Evolutionary conservation across 1,284 basidiomycete genomes (phyloP).

Genomic region (Trichosporon ovoides): DNA sequence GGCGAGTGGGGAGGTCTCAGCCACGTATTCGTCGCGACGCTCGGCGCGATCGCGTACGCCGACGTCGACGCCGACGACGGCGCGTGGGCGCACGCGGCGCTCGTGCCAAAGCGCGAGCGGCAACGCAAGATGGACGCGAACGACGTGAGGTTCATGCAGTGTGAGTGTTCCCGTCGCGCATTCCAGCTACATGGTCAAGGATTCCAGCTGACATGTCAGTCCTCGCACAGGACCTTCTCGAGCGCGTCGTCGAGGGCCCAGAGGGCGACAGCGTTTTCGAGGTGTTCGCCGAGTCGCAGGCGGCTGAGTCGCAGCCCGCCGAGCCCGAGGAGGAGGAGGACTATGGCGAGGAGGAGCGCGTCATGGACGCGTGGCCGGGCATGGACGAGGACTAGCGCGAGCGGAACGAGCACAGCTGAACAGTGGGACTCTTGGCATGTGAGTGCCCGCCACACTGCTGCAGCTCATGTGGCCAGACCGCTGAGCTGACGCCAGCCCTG

Average conservation of each 20-base stretch:
- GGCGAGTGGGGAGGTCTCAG: conserved; percentile 60
- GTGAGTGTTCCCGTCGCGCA: conserved; percentile 21
- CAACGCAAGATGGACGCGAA: background rate
- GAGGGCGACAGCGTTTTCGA: conserved; percentile 62
- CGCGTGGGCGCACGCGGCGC: conserved; percentile 2
- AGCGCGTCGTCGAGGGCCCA: conserved; percentile 67
- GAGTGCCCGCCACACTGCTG: no score
- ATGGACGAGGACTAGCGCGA: background rate
- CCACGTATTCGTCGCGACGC: conserved; percentile 68
- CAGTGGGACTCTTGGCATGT: background rate
- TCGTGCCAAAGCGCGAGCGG: background rate
- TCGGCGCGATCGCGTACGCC: conserved; percentile 68
- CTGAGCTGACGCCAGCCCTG: no score
- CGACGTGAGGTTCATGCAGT: conserved; percentile 32
- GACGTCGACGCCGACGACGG: conserved; percentile 51
- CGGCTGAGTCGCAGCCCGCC: background rate
- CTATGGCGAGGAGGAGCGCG: conserved; percentile 14
- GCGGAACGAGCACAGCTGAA: background rate
- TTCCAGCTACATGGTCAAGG: background rate
- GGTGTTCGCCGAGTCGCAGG: conserved; percentile 51
- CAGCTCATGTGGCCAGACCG: no score
- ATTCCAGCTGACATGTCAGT: conserved; percentile 49
- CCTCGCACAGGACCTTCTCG: conserved; percentile 62
- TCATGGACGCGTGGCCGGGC: conserved; percentile 8
- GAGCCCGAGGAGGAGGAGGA: conserved; percentile 11